Evolutionary conservation across 2,329 filamentous ascomycete species (phyloP).

Genomic region (Talaromyces piceae): DNA sequence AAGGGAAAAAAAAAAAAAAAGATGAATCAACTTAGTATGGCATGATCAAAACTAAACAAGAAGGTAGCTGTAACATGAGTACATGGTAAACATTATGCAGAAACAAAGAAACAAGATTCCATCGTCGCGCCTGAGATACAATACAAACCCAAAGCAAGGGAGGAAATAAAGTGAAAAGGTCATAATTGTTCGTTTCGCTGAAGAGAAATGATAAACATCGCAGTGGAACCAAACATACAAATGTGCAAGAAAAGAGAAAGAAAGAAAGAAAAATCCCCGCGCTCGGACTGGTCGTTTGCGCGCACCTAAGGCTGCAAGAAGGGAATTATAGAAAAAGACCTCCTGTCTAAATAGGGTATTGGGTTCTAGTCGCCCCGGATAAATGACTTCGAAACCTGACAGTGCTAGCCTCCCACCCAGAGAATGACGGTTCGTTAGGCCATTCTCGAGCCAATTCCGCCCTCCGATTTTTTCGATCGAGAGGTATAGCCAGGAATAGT

Average conservation of each 20-base stretch:
- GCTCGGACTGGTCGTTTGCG: not conserved
- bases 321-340: slow-evolving; percentile 18
- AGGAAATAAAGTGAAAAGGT: slow-evolving; percentile 19
- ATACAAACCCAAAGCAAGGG: slow-evolving; percentile 8
- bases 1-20: not conserved
- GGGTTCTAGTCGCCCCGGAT: slow-evolving; percentile 8
- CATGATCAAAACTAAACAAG: not conserved
- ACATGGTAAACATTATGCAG: not conserved
- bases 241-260: slow-evolving; percentile 18
- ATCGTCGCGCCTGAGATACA: slow-evolving; percentile 9
- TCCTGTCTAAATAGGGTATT: slow-evolving; percentile 15
- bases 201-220: not conserved
- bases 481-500: not conserved
- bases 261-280: slow-evolving; percentile 3
- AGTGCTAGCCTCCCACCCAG: slow-evolving; percentile 7
- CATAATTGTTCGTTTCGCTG: slow-evolving; percentile 33
- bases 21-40: not conserved
- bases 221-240: slow-evolving; percentile 15
- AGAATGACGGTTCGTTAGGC: not conserved
- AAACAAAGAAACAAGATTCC: slow-evolving; percentile 12
- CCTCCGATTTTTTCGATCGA: not conserved
- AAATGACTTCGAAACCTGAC: slow-evolving; percentile 6
- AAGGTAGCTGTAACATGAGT: not conserved
- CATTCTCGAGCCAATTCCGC: not conserved
- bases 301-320: slow-evolving; percentile 16